These are phyloP conservation scores for Cercospora sojina DNA, from an alignment of 2,329 filamentous ascomycete species.

Conservation along the genomic window DNA sequence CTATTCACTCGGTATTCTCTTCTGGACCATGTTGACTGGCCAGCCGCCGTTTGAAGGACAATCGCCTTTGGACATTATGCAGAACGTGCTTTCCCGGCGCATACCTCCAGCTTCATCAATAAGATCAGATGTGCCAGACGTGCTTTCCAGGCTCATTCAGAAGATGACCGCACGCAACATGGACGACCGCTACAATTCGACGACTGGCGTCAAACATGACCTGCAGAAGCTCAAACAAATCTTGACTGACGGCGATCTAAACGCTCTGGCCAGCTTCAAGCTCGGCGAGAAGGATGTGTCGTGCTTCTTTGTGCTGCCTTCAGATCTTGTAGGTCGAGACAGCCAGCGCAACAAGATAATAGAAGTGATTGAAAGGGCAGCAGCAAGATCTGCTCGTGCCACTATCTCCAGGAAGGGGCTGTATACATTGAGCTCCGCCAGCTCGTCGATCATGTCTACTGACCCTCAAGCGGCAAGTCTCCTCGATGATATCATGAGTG, in stretches of 20 bases:
- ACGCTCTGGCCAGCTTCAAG: constrained; percentile 69
- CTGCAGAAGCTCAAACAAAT: constrained; percentile 71
- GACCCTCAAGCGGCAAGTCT: constrained; percentile 32
- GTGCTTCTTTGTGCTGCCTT: constrained; percentile 85
- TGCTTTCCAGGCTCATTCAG: constrained; percentile 77
- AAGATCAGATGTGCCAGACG: constrained; percentile 79
- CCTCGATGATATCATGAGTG: constrained; percentile 48
- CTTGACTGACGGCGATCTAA: constrained; percentile 70
- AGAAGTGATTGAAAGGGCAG: constrained; percentile 72
- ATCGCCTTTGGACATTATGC: constrained; percentile 84
- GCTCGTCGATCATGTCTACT: constrained; percentile 36
- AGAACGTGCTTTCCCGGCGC: constrained; percentile 77
- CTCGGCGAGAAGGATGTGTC: constrained; percentile 85
- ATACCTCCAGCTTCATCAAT: constrained; percentile 74
- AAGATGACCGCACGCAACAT: constrained; percentile 91
- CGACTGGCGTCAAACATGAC: constrained; percentile 81
- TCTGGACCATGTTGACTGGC: constrained; percentile 82
- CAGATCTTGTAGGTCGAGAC: constrained; percentile 75
- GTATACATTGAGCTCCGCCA: constrained; percentile 51
- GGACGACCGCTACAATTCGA: constrained; percentile 83
- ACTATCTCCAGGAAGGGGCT: constrained; percentile 43
- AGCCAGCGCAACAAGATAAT: constrained; percentile 69
- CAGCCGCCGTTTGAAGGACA: constrained; percentile 76
- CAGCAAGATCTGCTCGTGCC: constrained; percentile 57
- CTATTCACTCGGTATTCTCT: constrained; percentile 84